phyloP scores from a whole-genome alignment of 1,284 basidiomycete genomes.

The Cryptococcus depauperatus region DNA sequence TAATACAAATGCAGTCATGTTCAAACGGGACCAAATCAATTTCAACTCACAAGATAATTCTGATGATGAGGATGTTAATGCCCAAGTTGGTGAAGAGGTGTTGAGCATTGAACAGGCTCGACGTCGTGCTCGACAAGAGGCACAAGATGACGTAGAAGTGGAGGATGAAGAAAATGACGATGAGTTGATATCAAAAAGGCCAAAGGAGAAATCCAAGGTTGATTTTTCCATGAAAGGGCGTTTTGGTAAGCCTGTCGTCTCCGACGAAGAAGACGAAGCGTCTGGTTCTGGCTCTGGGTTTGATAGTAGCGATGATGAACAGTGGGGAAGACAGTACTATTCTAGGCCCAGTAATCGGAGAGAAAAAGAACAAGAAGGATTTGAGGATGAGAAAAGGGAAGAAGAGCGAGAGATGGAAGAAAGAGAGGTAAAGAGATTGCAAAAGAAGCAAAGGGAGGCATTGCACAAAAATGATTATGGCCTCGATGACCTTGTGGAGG shows the following conservation, averaged over 20 bases:
- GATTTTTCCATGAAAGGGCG: conserved; percentile 38
- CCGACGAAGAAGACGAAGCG: conserved; percentile 51
- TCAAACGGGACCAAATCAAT: conserved; percentile 64
- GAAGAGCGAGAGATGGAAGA: conserved; percentile 79
- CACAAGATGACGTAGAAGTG: conserved; percentile 34
- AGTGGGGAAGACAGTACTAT: conserved; percentile 79
- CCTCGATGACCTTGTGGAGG: conserved; percentile 54
- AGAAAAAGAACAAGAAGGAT: conserved; percentile 61
- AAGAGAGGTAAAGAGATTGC: conserved; percentile 73
- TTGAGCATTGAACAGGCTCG: conserved; percentile 50
- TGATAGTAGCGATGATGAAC: conserved; percentile 52
- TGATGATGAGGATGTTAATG: conserved; percentile 39
- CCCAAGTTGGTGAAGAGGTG: conserved; percentile 55
- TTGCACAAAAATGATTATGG: conserved; percentile 77
- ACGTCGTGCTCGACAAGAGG: conserved; percentile 37
- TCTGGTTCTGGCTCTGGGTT: conserved; percentile 39
- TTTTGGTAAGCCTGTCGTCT: conserved; percentile 43
- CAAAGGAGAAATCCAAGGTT: conserved; percentile 45
- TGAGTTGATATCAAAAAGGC: conserved; percentile 33
- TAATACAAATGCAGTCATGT: conserved; percentile 34
- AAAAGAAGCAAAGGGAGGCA: conserved; percentile 62
- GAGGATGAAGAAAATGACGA: conserved; percentile 46
- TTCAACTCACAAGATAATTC: conserved; percentile 57
- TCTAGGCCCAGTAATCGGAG: conserved; percentile 48
- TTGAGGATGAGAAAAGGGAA: conserved; percentile 68